Base-by-base conservation (phyloP, 2,329 filamentous ascomycete genomes). In the Monascus ruber region DNA sequence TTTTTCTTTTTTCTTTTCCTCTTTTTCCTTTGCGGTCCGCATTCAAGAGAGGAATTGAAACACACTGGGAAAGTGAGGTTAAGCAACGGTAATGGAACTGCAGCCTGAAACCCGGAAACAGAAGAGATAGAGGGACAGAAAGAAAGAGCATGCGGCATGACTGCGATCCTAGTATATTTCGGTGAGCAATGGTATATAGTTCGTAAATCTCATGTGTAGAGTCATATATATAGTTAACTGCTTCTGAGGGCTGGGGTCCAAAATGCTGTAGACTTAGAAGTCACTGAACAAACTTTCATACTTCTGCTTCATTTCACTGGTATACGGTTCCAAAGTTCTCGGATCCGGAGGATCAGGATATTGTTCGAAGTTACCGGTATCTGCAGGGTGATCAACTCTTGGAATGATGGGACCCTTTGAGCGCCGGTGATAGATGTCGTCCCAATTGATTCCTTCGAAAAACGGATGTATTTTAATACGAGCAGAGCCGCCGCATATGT, bases 321-420 rank as follows among this genome's bases (percentile, higher is more conserved):
- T 77, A 51, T 81, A 81, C 34, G 58, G 54, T 47, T 52, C 74
- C 65, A 53, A 68, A 54, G 48, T 70, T 56, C 50, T 66, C 59
- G 35, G 63, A 52, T 79, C 76, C 4, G 72, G 68, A 5, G 64
- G 63, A 40, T 66, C 64, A 36, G 79, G 76, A 48, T 81, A 81
- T 40, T 80, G 75, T 48, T 81, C 77, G 50, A 81, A 81, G 53
- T 81, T 80, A 17, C 74, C 64, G 28, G 76, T 73, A 48, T 81
- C 77, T 5, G 76, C 75, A 1, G 73, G 68, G 35, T 76, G 71
- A 39, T 70, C 64, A 35, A 81, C 64, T 51, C 75, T 69, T 11
- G 77, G 77, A 39, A 81, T 68, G 41, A 81, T 81, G 2, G 77
- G 77, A 0, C 77, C 77, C 45, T 76, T 70, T 42, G 72, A 63